A percentile compares a stretch with the other conserved stretches of the same genome.
Conservation (phyloP, 495 filamentous ascomycete genomes). For the Penicillium malachiteum region DNA sequence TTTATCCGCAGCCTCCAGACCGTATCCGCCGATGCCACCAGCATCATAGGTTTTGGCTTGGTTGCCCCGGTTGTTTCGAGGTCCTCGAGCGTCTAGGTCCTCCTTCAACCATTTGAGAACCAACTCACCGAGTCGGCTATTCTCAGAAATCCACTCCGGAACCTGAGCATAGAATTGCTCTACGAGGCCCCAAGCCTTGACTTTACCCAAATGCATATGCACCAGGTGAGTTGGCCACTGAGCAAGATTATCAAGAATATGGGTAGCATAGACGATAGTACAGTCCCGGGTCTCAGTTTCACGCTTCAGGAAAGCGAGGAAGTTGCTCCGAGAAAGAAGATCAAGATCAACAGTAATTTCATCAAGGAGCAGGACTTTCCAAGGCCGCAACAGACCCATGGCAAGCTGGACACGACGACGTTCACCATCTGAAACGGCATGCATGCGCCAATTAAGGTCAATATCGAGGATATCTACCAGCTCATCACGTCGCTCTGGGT, state of each 20-base stretch:
- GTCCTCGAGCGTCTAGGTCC: slow-evolving; percentile 79
- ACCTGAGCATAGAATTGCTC: slow-evolving; percentile 51
- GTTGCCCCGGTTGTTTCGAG: slow-evolving; percentile 57
- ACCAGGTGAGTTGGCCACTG: slow-evolving; percentile 94
- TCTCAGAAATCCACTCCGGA: slow-evolving; percentile 49
- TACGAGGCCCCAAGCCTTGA: slow-evolving; percentile 78
- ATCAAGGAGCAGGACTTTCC: slow-evolving; percentile 86
- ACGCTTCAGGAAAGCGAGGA: slow-evolving; percentile 79
- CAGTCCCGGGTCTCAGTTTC: slow-evolving; percentile 82
- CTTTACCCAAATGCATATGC: slow-evolving; percentile 84
- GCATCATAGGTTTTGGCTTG: slow-evolving; percentile 71
- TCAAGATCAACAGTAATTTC: slow-evolving; percentile 98
- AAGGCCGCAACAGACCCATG: slow-evolving; percentile 94
- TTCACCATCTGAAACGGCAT: slow-evolving; percentile 90
- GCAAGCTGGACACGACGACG: slow-evolving; percentile 87
- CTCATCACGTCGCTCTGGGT: slow-evolving; percentile 78
- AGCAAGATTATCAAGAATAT: slow-evolving; percentile 91
- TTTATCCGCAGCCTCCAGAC: slow-evolving; percentile 60
- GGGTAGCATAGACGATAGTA: slow-evolving; percentile 96
- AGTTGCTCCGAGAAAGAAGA: slow-evolving; percentile 76
- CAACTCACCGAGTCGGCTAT: slow-evolving; percentile 76
- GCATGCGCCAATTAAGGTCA: slow-evolving; percentile 90
- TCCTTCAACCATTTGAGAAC: slow-evolving; percentile 84
- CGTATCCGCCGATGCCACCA: slow-evolving; percentile 77
- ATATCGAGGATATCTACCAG: slow-evolving; percentile 87